Base-by-base conservation (phyloP, 257 asterid species). In the Scutellaria baicalensis region DNA sequence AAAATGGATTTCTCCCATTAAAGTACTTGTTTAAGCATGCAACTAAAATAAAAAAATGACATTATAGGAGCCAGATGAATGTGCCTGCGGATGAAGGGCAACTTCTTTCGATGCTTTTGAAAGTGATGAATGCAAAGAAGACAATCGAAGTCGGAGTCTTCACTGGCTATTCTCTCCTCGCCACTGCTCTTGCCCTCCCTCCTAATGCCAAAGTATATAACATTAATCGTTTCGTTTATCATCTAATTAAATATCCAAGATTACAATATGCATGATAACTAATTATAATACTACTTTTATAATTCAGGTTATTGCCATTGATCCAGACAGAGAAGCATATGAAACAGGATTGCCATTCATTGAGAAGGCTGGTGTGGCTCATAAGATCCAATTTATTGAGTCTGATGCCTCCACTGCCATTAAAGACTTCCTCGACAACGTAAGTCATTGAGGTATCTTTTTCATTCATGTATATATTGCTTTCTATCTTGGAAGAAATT, bases 131-230 rank as follows among this genome's bases (percentile, higher is more conserved):
- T 38, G 88, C 91, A n/a, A 82, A 85, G 75, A 82, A 82, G 48
- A 85, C 90, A 20, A 73, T 82, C 6, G 88, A 85, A 78, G 78
- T 85, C 48, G 90, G 90, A 70, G 90, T 85, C 8, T 86, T 86
- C 6, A 86, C 92, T 6, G 92, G 89, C 6, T 86, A 84, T 60
- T 86, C 89, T 0, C 86, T 83, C 67, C 48, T 85, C 8, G 55
- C 74, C 1, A 85, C 86, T 11, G 88, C 91, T 13, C 85, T 85
- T 72, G 80, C 88, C 49, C 84, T 85, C 27, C 88, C 88, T 9
- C 3, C 74, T 0, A 81, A 85, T 57, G 91, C 78, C 69, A 81
- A 85, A 42, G 91, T 83, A 79, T 44, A 23, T 43, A 20, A 6
- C n/a, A n/a, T n/a, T n/a, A n/a, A n/a, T n/a, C n/a, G n/a, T n/a